phyloP scores from a whole-genome alignment of 140 eudicot genomes.

The Erigeron philadelphicus region DNA sequence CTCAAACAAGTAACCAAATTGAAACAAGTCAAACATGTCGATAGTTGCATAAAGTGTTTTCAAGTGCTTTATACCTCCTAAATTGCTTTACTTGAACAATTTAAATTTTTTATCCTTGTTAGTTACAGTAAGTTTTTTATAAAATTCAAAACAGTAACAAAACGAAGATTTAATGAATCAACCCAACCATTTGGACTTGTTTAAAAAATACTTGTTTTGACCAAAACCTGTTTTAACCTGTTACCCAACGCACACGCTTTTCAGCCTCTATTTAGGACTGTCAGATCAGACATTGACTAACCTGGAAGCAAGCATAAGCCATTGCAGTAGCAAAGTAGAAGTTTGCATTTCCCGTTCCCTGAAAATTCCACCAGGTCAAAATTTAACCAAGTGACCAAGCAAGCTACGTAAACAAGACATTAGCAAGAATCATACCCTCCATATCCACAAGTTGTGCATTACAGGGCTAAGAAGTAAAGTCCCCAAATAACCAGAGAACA shows the following conservation, averaged over 20 bases:
- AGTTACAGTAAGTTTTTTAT: not conserved
- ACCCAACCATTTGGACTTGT: not conserved
- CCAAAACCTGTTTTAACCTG: no score
- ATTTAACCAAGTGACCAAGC: constrained; percentile 23
- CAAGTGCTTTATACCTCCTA: not conserved
- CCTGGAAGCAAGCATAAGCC: constrained; percentile 98
- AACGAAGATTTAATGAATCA: not conserved
- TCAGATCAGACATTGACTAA: constrained; percentile 23
- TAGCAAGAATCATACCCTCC: constrained; percentile 71
- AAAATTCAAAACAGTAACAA: not conserved
- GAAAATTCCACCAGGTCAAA: constrained; percentile 21
- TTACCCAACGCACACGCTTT: not conserved
- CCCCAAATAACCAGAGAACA: constrained; percentile 83
- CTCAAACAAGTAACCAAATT: not conserved
- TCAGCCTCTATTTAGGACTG: not conserved
- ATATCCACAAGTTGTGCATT: constrained; percentile 96
- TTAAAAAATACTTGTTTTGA: not conserved
- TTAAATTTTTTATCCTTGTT: not conserved
- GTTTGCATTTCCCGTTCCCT: constrained; percentile 99
- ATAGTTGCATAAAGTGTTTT: not conserved
- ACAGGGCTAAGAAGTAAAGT: constrained; percentile 88
- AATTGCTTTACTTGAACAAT: not conserved
- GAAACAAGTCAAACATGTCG: not conserved
- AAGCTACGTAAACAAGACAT: constrained; percentile 8
- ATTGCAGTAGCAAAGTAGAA: constrained; percentile 95